Conservation (phyloP, 352 stramenopile genomes). For the Globisporangium nagaii region DNA sequence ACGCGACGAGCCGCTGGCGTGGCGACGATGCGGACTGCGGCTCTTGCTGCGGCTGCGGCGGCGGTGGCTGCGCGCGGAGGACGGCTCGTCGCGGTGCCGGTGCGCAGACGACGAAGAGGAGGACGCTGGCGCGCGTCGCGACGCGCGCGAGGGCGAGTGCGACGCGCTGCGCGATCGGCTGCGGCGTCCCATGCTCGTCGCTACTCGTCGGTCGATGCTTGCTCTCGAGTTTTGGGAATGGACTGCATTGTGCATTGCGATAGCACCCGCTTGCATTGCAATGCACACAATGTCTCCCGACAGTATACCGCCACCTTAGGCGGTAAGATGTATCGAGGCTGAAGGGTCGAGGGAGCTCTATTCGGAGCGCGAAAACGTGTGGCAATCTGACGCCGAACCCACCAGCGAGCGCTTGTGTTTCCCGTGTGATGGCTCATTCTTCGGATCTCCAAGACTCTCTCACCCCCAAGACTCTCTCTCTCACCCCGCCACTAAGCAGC, state of each 20-base stretch:
- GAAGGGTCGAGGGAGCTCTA: no score
- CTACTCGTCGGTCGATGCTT: no score
- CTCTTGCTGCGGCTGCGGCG: slow-evolving; percentile 23
- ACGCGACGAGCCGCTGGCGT: not conserved
- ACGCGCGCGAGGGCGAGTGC: slow-evolving; percentile 21
- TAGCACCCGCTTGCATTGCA: no score
- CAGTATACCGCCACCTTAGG: no score
- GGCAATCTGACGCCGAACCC: no score
- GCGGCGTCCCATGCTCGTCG: slow-evolving; percentile 13
- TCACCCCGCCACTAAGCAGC: not conserved
- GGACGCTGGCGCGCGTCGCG: slow-evolving; percentile 9
- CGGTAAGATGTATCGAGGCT: no score
- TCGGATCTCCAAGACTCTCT: slow-evolving; percentile 1
- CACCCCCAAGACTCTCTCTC: slow-evolving; percentile 9
- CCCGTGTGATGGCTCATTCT: slow-evolving; percentile 9
- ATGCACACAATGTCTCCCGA: no score
- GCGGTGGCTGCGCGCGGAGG: slow-evolving; percentile 8
- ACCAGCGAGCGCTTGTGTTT: no score
- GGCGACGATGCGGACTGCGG: slow-evolving; percentile 12
- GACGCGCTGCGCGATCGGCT: slow-evolving; percentile 22
- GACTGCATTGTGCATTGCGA: not conserved
- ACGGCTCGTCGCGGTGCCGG: no score
- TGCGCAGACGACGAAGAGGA: no score
- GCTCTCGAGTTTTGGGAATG: not conserved
- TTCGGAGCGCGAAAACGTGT: no score